Conservation (phyloP, 1,284 basidiomycete species). For the Fomitopsis palustris region DNA sequence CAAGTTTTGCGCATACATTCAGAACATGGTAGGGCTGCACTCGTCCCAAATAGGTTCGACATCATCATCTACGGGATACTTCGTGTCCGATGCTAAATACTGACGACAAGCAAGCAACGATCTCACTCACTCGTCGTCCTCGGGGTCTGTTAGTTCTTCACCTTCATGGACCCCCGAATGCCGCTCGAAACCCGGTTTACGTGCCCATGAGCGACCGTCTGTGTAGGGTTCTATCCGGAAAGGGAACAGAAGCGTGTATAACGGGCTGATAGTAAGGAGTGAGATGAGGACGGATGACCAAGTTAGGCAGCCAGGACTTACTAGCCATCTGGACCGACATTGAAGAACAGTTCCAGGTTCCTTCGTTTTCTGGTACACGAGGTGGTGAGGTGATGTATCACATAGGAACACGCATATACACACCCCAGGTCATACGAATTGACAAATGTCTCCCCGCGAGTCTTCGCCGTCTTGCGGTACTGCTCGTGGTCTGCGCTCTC, state of each 20-base stretch:
- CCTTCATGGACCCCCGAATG: conserved; percentile 60
- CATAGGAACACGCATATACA: conserved; percentile 10
- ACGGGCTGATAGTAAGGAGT: conserved; percentile 47
- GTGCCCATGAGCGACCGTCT: conserved; percentile 83
- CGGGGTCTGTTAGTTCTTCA: conserved; percentile 75
- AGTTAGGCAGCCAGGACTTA: conserved; percentile 37
- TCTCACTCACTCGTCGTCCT: conserved; percentile 36
- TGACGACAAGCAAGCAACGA: background rate
- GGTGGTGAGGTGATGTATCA: background rate
- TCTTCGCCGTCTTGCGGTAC: conserved; percentile 69
- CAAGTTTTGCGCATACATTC: too few species aligned
- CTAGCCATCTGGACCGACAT: conserved; percentile 79
- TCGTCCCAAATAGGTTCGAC: too few species aligned
- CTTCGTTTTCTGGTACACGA: conserved; percentile 39
- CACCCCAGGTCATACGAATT: conserved; percentile 92
- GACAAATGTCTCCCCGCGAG: conserved; percentile 75
- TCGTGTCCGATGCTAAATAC: background rate
- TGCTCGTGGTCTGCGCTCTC: conserved; percentile 87
- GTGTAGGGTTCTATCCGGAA: conserved; percentile 79
- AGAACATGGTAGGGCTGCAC: too few species aligned
- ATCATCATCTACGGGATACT: background rate
- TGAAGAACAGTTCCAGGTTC: conserved; percentile 89
- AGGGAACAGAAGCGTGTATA: conserved; percentile 79
- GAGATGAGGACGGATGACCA: conserved; percentile 1
- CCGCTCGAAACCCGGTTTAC: conserved; percentile 55